Conservation (phyloP, 441 rosid genomes). For the Gossypium trilobum region DNA sequence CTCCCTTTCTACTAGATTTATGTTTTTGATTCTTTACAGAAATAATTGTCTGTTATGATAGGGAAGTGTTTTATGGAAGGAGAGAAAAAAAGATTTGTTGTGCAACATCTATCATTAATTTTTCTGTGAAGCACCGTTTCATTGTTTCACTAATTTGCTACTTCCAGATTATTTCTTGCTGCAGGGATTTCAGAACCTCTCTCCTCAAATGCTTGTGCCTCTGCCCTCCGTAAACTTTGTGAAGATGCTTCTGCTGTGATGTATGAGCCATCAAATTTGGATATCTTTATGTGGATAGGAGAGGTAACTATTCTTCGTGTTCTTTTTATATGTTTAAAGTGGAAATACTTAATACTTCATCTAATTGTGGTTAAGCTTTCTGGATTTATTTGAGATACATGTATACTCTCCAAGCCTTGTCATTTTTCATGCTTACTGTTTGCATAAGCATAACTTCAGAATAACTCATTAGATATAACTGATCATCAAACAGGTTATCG, state of each 20-base stretch:
- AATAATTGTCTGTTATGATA: background rate
- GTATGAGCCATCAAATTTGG: conserved; percentile 77
- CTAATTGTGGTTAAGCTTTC: background rate
- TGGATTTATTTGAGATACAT: background rate
- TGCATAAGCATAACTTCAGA: background rate
- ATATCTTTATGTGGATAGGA: conserved; percentile 81
- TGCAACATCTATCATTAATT: background rate
- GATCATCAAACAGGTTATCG: background rate
- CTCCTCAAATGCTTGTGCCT: conserved; percentile 76
- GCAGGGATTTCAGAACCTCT: conserved; percentile 76
- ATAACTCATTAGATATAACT: background rate
- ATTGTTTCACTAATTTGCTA: conserved; percentile 34
- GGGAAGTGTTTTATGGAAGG: background rate
- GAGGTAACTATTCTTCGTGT: conserved; percentile 45
- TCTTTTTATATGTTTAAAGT: background rate
- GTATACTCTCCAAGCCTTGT: background rate
- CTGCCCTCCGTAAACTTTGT: conserved; percentile 77
- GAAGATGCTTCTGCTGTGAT: conserved; percentile 69
- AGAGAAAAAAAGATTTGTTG: background rate
- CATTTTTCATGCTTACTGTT: background rate
- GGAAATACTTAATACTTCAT: background rate
- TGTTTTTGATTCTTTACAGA: background rate
- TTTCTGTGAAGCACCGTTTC: conserved; percentile 8
- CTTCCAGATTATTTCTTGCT: conserved; percentile 89
- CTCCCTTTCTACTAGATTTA: background rate